These are phyloP conservation scores for Arthrinium phaeospermum DNA, from an alignment of 2,329 filamentous ascomycete species.

Conservation along the genomic window DNA sequence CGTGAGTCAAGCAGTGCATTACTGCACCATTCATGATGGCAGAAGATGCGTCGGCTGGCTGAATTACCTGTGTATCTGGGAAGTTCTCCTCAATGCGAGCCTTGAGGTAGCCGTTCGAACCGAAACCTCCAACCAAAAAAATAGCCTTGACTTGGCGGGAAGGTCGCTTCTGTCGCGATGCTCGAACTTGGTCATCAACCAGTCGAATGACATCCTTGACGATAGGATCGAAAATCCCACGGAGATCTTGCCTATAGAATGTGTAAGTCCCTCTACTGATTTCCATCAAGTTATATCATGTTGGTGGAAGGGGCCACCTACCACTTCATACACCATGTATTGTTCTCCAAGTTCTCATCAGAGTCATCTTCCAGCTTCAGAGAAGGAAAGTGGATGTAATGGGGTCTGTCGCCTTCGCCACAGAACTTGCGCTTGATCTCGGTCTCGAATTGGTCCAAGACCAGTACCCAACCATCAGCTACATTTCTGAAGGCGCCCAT, in stretches of 20 bases:
- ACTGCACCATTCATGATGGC: constrained; percentile 26
- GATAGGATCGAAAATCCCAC: neutral
- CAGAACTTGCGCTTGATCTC: constrained; percentile 7
- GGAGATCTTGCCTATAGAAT: neutral
- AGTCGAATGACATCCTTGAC: neutral
- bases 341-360: neutral
- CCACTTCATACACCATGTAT: neutral
- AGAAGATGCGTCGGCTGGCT: constrained; percentile 35
- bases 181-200: neutral
- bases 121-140: constrained; percentile 46
- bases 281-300: neutral
- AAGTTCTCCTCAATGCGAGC: constrained; percentile 32
- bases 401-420: neutral
- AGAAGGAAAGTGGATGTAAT: neutral
- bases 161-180: neutral
- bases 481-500: neutral
- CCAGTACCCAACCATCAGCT: neutral
- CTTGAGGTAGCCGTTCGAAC: constrained; percentile 42
- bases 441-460: neutral
- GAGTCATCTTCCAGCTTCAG: neutral
- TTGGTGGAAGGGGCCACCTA: neutral
- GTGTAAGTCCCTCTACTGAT: neutral
- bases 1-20: neutral
- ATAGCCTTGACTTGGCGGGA: constrained; percentile 31
- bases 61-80: constrained; percentile 37